A percentile compares a stretch with the other conserved stretches of the same genome.
These are phyloP conservation scores for Talaromyces sp. DNA, from an alignment of 2,329 filamentous ascomycete genomes.

Conservation along the genomic window DNA sequence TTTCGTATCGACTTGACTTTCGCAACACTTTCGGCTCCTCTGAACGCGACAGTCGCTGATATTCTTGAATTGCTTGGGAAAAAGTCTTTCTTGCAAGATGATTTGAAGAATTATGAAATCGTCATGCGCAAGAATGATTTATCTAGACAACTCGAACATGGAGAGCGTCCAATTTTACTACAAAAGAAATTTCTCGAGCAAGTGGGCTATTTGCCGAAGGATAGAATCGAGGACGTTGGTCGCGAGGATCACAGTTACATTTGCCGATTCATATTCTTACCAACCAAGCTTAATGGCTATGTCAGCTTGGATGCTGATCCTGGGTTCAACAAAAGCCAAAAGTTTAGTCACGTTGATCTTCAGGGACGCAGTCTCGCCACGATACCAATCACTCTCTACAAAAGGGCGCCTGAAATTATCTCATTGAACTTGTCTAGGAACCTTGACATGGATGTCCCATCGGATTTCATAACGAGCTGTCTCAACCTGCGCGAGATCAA, in stretches of 20 bases:
- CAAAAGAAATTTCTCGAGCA: slow-evolving; percentile 90
- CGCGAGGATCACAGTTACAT: slow-evolving; percentile 97
- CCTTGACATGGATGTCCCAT: slow-evolving; percentile 83
- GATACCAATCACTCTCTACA: slow-evolving; percentile 91
- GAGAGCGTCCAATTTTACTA: slow-evolving; percentile 81
- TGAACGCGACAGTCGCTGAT: slow-evolving; percentile 81
- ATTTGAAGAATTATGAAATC: slow-evolving; percentile 90
- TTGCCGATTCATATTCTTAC: slow-evolving; percentile 91
- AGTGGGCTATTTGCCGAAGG: slow-evolving; percentile 81
- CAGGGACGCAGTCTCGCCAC: slow-evolving; percentile 86
- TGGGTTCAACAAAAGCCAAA: slow-evolving; percentile 75
- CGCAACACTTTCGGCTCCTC: slow-evolving; percentile 77
- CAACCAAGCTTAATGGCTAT: slow-evolving; percentile 78
- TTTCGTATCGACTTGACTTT: slow-evolving; percentile 94
- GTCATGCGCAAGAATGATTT: slow-evolving; percentile 91
- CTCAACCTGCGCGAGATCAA: slow-evolving; percentile 90
- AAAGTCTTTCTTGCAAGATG: slow-evolving; percentile 89
- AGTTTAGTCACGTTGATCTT: slow-evolving; percentile 91
- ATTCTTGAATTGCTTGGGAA: slow-evolving; percentile 87
- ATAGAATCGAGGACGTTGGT: slow-evolving; percentile 87
- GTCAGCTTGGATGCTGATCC: slow-evolving; percentile 71
- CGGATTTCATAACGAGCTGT: slow-evolving; percentile 94
- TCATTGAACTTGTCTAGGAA: slow-evolving; percentile 93
- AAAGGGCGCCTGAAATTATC: slow-evolving; percentile 86
- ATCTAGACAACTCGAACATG: slow-evolving; percentile 71